Conservation (phyloP, 768 basidiomycete genomes). For the Daedaleopsis sinensis region DNA sequence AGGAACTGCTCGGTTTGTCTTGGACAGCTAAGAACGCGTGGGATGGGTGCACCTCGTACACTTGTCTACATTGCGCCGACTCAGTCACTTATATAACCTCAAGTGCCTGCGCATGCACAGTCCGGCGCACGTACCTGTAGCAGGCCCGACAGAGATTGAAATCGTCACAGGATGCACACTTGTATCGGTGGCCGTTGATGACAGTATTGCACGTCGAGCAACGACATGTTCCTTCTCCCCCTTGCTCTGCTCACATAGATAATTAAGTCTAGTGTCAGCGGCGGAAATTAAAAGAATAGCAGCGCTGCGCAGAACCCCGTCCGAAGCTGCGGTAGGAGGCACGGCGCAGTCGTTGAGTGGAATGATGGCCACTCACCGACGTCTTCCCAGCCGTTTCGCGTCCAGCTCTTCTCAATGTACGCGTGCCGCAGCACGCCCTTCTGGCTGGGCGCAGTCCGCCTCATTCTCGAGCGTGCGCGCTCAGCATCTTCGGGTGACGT, state of each 20-base stretch:
- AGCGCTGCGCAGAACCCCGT: background rate
- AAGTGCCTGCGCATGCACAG: background rate
- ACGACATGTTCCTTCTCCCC: constrained; percentile 60
- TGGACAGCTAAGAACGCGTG: constrained; percentile 85
- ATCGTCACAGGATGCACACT: constrained; percentile 80
- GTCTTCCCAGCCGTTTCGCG: constrained; percentile 80
- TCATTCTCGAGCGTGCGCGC: constrained; percentile 55
- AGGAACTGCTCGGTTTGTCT: constrained; percentile 52
- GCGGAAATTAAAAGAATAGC: background rate
- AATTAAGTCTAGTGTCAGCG: background rate
- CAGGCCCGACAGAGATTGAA: constrained; percentile 84
- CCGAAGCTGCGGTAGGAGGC: background rate
- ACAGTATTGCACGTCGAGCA: constrained; percentile 83
- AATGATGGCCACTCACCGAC: constrained; percentile 60
- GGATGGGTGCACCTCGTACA: constrained; percentile 88
- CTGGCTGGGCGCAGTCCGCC: constrained; percentile 65
- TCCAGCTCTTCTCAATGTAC: constrained; percentile 88
- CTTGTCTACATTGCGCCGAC: constrained; percentile 56
- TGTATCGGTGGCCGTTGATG: constrained; percentile 70
- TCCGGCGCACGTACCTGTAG: constrained; percentile 58
- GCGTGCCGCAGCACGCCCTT: constrained; percentile 84
- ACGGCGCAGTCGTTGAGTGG: constrained; percentile 2
- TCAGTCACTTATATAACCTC: constrained; percentile 9
- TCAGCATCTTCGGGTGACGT: constrained; percentile 59
- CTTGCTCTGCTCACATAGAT: constrained; percentile 56